phyloP scores from a whole-genome alignment of 306 rosid species.

The Arachis hypogaea region DNA sequence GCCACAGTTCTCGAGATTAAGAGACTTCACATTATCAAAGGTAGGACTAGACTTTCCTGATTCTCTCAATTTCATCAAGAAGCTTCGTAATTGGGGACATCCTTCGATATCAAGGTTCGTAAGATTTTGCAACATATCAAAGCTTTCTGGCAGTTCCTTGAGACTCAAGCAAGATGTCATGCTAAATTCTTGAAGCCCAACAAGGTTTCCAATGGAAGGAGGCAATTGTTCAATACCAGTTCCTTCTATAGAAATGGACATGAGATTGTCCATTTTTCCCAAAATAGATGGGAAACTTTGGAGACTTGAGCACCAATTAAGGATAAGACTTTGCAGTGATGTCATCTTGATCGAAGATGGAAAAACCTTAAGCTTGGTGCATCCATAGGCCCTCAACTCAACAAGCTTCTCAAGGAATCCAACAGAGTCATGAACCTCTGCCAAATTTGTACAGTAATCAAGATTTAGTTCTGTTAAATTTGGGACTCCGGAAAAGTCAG shows the following conservation, averaged over 20 bases:
- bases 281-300: slow-evolving; percentile 44
- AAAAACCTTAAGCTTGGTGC: slow-evolving; percentile 40
- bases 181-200: slow-evolving; percentile 40
- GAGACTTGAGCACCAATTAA: slow-evolving; percentile 48
- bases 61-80: slow-evolving; percentile 37
- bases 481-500: slow-evolving; percentile 43
- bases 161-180: slow-evolving; percentile 53
- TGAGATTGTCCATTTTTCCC: slow-evolving; percentile 47
- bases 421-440: slow-evolving; percentile 35
- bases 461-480: slow-evolving; percentile 44
- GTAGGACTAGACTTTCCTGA: slow-evolving; percentile 20
- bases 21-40: slow-evolving; percentile 37
- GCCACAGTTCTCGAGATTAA: slow-evolving; percentile 45
- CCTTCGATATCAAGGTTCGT: slow-evolving; percentile 47
- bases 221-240: slow-evolving; percentile 47
- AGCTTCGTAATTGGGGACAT: slow-evolving; percentile 40
- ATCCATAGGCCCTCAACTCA: slow-evolving; percentile 31
- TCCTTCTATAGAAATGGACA: slow-evolving; percentile 41
- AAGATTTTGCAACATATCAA: slow-evolving; percentile 45
- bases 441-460: slow-evolving; percentile 9
- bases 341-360: slow-evolving; percentile 34
- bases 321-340: slow-evolving; percentile 45
- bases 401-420: slow-evolving; percentile 35
- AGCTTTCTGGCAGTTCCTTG: slow-evolving; percentile 42
- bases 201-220: slow-evolving; percentile 48